Conservation (phyloP, 495 filamentous ascomycete species). For the Pyrenula massariospora region DNA sequence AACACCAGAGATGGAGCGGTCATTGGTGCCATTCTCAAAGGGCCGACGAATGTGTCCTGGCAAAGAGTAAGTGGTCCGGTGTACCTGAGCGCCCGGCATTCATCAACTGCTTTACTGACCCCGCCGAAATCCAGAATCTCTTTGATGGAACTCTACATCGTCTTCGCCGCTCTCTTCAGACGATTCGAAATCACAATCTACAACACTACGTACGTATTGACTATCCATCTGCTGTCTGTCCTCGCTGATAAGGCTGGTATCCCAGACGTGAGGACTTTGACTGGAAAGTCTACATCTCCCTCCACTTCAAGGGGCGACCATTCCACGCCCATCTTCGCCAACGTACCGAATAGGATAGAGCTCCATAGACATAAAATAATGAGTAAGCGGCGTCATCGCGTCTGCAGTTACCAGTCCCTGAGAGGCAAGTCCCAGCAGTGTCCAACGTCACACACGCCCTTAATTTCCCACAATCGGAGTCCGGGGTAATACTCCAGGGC, state of each 20-base stretch:
- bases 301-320: background rate
- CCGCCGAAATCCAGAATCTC: background rate
- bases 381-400: too few species aligned
- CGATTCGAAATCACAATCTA: background rate
- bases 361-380: too few species aligned
- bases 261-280: background rate
- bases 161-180: background rate
- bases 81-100: too few species aligned
- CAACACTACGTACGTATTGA: background rate
- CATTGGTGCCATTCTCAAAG: conserved; percentile 15
- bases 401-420: too few species aligned
- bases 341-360: background rate
- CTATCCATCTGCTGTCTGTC: background rate
- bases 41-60: conserved; percentile 15
- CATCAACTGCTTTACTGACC: too few species aligned
- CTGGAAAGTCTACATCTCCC: background rate
- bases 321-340: background rate
- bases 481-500: too few species aligned
- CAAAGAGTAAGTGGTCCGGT: conserved; percentile 15
- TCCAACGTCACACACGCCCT: too few species aligned
- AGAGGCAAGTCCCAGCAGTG: too few species aligned
- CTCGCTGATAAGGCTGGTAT: background rate
- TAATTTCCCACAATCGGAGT: too few species aligned
- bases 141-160: background rate
- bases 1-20: conserved; percentile 4